phyloP scores from a whole-genome alignment of 176 grass and related monocot genomes.

The Saccharum officinarum region DNA sequence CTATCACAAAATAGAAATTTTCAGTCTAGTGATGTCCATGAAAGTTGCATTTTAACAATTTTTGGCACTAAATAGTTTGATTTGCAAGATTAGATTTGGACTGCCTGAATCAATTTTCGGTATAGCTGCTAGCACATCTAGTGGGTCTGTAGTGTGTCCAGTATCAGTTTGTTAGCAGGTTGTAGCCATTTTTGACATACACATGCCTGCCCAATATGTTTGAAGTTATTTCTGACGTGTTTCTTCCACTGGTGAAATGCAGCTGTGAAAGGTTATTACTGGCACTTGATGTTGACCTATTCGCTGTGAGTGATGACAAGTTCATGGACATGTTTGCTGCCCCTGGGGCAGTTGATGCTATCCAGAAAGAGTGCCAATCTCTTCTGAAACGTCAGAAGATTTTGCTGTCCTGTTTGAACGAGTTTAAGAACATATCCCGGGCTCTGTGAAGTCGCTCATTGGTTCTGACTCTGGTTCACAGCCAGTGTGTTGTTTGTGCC shows the following conservation, averaged over 20 bases:
- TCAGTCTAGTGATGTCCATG: background rate
- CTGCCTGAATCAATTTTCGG: background rate
- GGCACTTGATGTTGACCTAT: constrained; percentile 75
- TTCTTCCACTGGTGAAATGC: constrained; percentile 36
- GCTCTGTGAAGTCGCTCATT: constrained; percentile 35
- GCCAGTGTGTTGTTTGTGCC: too few relatives aligned
- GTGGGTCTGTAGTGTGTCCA: background rate
- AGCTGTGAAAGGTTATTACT: constrained; percentile 88
- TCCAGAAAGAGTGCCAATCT: constrained; percentile 77
- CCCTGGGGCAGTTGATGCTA: constrained; percentile 61
- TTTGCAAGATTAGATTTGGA: constrained; percentile 14
- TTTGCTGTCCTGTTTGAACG: constrained; percentile 74
- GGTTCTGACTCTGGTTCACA: too few relatives aligned
- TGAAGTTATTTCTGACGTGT: constrained; percentile 25
- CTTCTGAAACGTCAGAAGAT: constrained; percentile 89
- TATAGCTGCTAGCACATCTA: background rate
- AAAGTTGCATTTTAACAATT: background rate
- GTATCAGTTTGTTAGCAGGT: background rate
- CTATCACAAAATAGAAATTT: background rate
- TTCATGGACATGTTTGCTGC: constrained; percentile 99
- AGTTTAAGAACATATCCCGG: constrained; percentile 90
- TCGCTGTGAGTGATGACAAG: constrained; percentile 85
- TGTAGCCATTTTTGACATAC: constrained; percentile 15
- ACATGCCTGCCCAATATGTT: background rate
- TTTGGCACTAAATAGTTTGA: background rate